phyloP scores from a whole-genome alignment of 139 green algal species.

The Ettlia oleoabundans region DNA sequence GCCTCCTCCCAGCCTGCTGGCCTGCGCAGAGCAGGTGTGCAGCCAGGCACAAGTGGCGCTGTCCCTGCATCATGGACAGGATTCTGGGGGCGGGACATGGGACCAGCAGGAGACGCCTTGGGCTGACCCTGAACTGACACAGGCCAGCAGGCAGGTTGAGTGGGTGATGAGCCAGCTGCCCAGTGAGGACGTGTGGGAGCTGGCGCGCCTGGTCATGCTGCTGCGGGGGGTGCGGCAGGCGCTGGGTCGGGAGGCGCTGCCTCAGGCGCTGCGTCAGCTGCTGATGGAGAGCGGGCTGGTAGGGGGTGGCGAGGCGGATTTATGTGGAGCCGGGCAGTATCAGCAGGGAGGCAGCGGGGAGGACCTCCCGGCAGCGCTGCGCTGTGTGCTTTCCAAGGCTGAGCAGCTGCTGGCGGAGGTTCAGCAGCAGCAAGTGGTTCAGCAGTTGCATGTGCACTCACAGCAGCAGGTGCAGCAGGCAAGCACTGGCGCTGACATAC shows the following conservation, averaged over 20 bases:
- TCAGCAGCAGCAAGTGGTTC: background rate
- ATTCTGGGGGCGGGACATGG: no score
- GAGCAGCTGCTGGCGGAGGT: background rate
- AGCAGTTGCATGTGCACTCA: background rate
- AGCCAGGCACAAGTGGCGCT: no score
- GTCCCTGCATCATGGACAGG: no score
- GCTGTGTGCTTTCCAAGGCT: background rate
- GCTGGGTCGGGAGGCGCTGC: slow-evolving; percentile 12
- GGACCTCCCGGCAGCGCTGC: slow-evolving; percentile 8
- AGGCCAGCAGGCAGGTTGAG: no score
- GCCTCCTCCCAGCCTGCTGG: slow-evolving; percentile 6
- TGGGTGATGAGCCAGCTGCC: background rate
- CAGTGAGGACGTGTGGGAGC: background rate
- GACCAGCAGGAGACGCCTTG: no score
- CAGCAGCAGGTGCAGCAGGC: slow-evolving; percentile 11
- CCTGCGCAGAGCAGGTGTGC: slow-evolving; percentile 14
- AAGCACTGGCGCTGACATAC: background rate
- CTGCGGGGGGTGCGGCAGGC: background rate
- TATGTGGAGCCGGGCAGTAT: background rate
- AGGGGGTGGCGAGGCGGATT: no score
- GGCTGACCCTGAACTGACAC: no score
- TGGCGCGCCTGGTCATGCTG: slow-evolving; percentile 2
- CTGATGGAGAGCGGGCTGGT: slow-evolving; percentile 19
- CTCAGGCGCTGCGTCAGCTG: background rate
- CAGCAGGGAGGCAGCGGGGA: background rate